Percentiles rank a stretch among this genome's conserved stretches.
These are phyloP conservation scores for Bidens hawaiensis DNA, from an alignment of 140 eudicot species.

Conservation along the genomic window DNA sequence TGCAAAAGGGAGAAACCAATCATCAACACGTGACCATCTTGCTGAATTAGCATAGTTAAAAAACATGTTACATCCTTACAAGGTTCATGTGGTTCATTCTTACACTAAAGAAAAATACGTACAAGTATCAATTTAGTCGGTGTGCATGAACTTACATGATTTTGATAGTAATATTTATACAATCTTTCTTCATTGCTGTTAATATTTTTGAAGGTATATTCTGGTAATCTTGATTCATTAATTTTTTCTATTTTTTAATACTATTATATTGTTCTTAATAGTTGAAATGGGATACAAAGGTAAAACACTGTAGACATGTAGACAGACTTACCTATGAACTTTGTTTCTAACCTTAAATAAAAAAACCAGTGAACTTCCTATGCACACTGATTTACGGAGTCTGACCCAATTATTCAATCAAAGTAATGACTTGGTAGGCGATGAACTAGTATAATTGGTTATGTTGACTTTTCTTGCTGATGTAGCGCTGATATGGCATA, in stretches of 20 bases:
- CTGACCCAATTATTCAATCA: background rate
- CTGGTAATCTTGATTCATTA: slow-evolving; percentile 42
- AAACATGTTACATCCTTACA: too few species aligned
- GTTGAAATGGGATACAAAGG: too few species aligned
- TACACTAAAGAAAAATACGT: slow-evolving; percentile 75
- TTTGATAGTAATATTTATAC: slow-evolving; percentile 72
- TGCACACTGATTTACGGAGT: background rate
- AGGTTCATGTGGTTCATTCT: slow-evolving; percentile 89
- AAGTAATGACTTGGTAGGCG: background rate
- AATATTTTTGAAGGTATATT: slow-evolving; percentile 86
- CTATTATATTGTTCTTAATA: background rate
- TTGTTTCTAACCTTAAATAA: background rate
- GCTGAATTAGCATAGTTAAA: too few species aligned
- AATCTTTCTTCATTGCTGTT: slow-evolving; percentile 81
- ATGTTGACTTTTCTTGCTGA: background rate
- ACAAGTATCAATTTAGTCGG: slow-evolving; percentile 85
- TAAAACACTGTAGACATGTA: background rate
- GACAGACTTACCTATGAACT: background rate
- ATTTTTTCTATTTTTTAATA: background rate
- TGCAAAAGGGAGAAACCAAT: too few species aligned
- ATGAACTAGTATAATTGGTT: background rate
- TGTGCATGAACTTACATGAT: slow-evolving; percentile 94
- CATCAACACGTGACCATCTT: too few species aligned
- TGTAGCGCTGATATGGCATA: background rate
- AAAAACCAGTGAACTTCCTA: background rate